Evolutionary conservation across 371 early-diverging fungal genomes (phyloP), one percentile per base, ranked within the genome.

Genomic region (Circinella minor): DNA sequence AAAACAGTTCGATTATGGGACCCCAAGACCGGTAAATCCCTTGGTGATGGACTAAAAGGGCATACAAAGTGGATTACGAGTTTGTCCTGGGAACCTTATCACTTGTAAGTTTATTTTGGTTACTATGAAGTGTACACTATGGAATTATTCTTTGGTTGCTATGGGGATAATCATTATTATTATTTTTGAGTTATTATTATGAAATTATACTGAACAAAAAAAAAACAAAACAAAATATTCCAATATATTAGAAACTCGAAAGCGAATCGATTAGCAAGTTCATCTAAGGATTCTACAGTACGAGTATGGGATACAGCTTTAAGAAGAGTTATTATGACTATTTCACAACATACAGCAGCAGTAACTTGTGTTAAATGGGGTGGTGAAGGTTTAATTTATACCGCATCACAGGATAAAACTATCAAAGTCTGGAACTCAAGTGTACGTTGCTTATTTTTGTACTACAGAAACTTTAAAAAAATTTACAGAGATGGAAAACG

Each of bases 341-440:
- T 98, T 64, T 75, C 96, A 36, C 90, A 93, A 72, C 99, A 97
- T 80, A 95, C 98, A 0, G 92, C 92, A 4, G 92, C 96, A 10
- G 94, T 98, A 15, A 94, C 95, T 66, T 93, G 95, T 79, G 91
- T 96, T 55, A 91, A 93, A 74, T 97, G 99, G 98, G 96, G 96
- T 65, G 98, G 98, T 47, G 93, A 95, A 76, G 96, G 98, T 20
- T 77, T 94, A 67, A 86, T 99, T 69, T 96, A 96, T 81, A 90
- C 98, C 46, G 94, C 92, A 46, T 94, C 96, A 59, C 90, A 95
- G 72, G 96, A 98, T 82, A 93, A 95, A 79, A 89, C 94, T 49
- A 96, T 98, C 77, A 95, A 95, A 77, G 93, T 97, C 47, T 98
- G 98, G 98, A 90, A 95, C 71, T 82, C 91, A 49, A 69, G 57